phyloP scores from a whole-genome alignment of 345 rosid species.

The Citrus unshiu region DNA sequence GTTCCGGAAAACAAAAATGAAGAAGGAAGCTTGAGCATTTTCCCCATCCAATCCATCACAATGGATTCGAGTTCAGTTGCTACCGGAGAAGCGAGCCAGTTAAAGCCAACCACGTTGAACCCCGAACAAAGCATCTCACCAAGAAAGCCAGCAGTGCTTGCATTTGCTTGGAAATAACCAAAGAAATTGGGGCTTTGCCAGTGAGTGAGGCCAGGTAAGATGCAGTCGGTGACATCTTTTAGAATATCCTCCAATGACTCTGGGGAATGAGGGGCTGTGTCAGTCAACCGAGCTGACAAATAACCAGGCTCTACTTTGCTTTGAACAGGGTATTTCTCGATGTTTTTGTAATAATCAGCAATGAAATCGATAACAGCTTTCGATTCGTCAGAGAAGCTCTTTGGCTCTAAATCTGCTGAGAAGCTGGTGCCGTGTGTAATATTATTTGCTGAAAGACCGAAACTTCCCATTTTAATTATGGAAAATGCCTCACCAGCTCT shows the following conservation, averaged over 20 bases:
- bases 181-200: slow-evolving; percentile 35
- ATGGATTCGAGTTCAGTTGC: slow-evolving; percentile 42
- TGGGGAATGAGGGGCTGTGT: slow-evolving; percentile 9
- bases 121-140: slow-evolving; percentile 31
- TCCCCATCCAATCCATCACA: slow-evolving; percentile 34
- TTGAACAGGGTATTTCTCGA: slow-evolving; percentile 26
- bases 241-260: slow-evolving; percentile 21
- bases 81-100: slow-evolving; percentile 29
- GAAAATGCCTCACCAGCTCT: too few relatives aligned
- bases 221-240: slow-evolving; percentile 16
- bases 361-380: slow-evolving; percentile 22
- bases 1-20: slow-evolving; percentile 29
- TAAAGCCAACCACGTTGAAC: slow-evolving; percentile 27
- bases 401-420: background rate
- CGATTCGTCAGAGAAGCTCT: slow-evolving; percentile 1
- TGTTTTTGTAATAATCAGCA: slow-evolving; percentile 16
- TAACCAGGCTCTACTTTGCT: slow-evolving; percentile 30
- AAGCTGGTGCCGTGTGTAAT: background rate
- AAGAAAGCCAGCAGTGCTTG: slow-evolving; percentile 24
- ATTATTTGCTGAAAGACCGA: too few relatives aligned
- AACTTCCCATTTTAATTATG: background rate
- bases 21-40: slow-evolving; percentile 30
- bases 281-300: slow-evolving; percentile 1
- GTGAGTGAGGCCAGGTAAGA: slow-evolving; percentile 27
- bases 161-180: slow-evolving; percentile 19